Conservation (phyloP, 2,329 filamentous ascomycete species). For the Mariannaea sp. region DNA sequence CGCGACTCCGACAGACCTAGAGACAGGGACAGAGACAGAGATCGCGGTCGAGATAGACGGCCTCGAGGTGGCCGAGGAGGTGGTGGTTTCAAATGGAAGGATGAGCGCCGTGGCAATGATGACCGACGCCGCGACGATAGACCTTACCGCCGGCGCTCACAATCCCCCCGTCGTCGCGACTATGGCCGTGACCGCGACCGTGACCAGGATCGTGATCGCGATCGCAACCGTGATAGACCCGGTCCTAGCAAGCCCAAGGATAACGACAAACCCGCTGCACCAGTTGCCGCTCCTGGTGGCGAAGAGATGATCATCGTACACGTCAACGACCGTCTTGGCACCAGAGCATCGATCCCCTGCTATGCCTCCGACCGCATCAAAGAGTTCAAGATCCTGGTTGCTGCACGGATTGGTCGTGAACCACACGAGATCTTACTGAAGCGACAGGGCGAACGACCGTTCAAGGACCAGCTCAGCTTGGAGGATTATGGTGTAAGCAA, state of each 20-base stretch:
- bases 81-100: conserved; percentile 37
- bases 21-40: conserved; percentile 27
- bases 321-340: conserved; percentile 93
- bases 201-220: conserved; percentile 9
- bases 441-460: conserved; percentile 88
- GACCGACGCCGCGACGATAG: conserved; percentile 31
- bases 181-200: conserved; percentile 24
- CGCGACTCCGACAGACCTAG: conserved; percentile 26
- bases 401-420: conserved; percentile 84
- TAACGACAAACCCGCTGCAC: conserved; percentile 41
- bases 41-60: conserved; percentile 30
- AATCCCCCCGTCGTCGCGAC: conserved; percentile 24
- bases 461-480: conserved; percentile 86
- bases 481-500: conserved; percentile 95
- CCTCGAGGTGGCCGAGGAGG: conserved; percentile 28
- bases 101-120: conserved; percentile 31
- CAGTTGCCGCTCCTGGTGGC: conserved; percentile 32
- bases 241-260: conserved; percentile 44
- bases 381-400: conserved; percentile 90
- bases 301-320: conserved; percentile 94
- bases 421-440: conserved; percentile 91
- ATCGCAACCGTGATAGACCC: conserved; percentile 30
- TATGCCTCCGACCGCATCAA: conserved; percentile 82
- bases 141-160: conserved; percentile 31
- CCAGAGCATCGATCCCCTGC: conserved; percentile 93